Evolutionary conservation across 2,329 filamentous ascomycete genomes (phyloP), one percentile per base, ranked within the genome.

Genomic region (Hypoxylon sp.): DNA sequence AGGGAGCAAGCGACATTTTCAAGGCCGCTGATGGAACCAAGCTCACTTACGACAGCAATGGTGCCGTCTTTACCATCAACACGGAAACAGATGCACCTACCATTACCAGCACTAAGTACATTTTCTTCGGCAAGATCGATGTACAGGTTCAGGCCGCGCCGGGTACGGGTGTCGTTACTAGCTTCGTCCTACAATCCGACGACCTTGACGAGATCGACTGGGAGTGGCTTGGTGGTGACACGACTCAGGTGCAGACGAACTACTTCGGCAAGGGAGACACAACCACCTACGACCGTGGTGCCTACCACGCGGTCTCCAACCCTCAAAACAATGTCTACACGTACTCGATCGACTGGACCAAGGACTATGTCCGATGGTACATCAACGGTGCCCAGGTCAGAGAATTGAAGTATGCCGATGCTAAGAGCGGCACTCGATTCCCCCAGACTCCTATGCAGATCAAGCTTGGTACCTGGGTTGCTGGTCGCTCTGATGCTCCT

Each of bases 121-220:
- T 99, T 80, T 98, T 98, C 92, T 98, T 97, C 80, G 96, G 96
- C 69, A 90, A 90, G 76, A 88, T 98, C 74, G 92, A 97, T 60
- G 89, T 93, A 67, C 88, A 87, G 30, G 83, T 97, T 76, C 91
- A 94, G 80, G 91, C 92, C 41, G 91, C 96, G 25, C 87, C 91
- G 2, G 96, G 95, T 46, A 84, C 84, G 5, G 96, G 96, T 72
- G 92, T 99, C 70, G 92, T 99, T 69, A 98, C 94, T 82, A 94
- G 92, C 71, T 86, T 93, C 43, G 93, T 98, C 45, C 84, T 99
- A 71, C 92, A 97, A 83, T 98, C 94, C 1, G 93, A 97, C 75
- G 89, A 91, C 76, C 86, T 97, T 30, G 95, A 98, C 78, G 94
- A 97, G 85, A 96, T 98, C 69, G 95, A 98, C 80, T 97, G 93